phyloP scores from a whole-genome alignment of 2,329 filamentous ascomycete species.

The Paecilomyces sp. region DNA sequence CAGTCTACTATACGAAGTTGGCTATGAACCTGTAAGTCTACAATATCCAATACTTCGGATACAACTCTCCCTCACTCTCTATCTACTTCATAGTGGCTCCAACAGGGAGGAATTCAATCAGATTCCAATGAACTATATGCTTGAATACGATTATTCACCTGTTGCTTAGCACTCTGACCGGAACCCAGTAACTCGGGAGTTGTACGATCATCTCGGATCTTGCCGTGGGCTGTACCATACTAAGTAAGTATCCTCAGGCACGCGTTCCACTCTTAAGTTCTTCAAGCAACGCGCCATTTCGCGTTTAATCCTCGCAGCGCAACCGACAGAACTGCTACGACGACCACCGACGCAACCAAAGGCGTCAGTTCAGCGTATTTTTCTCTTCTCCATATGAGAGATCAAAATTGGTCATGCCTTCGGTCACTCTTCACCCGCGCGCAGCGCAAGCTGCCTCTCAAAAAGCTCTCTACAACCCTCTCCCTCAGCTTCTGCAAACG shows the following conservation, averaged over 20 bases:
- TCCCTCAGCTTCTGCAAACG: constrained; percentile 79
- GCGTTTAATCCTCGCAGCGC: background rate
- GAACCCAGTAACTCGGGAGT: background rate
- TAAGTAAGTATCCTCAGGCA: background rate
- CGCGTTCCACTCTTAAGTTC: background rate
- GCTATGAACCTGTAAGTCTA: background rate
- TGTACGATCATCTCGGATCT: background rate
- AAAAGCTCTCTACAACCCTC: constrained; percentile 42
- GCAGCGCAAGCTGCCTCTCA: constrained; percentile 1
- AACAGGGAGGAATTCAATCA: background rate
- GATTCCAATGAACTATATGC: background rate
- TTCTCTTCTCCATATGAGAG: background rate
- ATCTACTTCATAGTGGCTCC: background rate
- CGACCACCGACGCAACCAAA: background rate
- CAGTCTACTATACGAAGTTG: background rate
- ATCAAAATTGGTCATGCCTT: constrained; percentile 27
- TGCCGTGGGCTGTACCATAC: background rate
- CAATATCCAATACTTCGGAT: background rate
- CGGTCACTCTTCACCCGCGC: constrained; percentile 31
- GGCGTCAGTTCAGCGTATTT: background rate
- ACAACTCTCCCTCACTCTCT: background rate
- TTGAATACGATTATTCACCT: background rate
- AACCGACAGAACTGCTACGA: background rate
- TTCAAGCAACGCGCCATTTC: background rate
- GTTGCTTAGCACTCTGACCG: background rate